Evolutionary conservation across 805 yeast species (phyloP).

Genomic region (Komagataella pseudopastoris): DNA sequence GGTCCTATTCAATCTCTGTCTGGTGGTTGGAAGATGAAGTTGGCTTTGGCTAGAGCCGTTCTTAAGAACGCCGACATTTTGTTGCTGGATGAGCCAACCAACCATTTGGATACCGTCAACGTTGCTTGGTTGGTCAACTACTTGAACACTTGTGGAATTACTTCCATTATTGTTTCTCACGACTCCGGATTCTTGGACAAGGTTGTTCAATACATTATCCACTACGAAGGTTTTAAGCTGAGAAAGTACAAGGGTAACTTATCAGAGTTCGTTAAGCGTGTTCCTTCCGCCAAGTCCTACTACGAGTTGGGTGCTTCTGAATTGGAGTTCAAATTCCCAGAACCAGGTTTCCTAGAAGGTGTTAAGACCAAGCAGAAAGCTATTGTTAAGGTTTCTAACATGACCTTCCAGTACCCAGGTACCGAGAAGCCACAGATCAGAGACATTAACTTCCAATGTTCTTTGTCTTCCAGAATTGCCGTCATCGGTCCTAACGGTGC

Average conservation of each 20-base stretch:
- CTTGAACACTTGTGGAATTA: conserved; percentile 96
- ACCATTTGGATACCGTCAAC: conserved; percentile 99
- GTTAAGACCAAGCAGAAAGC: conserved; percentile 99
- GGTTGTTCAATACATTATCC: conserved; percentile 95
- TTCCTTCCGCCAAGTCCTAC: conserved; percentile 98
- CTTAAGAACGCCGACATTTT: conserved; percentile 96
- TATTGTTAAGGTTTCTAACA: conserved; percentile 92
- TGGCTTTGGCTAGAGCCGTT: conserved; percentile 98
- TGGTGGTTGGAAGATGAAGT: conserved; percentile 99
- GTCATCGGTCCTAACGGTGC: conserved; percentile 99
- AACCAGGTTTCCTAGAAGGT: conserved; percentile 99
- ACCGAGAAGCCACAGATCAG: conserved; percentile 88
- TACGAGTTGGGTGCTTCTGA: conserved; percentile 98
- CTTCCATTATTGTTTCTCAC: conserved; percentile 97
- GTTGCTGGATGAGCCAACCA: conserved; percentile 98
- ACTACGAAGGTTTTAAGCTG: conserved; percentile 99
- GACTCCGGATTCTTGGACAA: conserved; percentile 99
- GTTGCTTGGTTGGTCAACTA: conserved; percentile 99
- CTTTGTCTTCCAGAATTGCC: conserved; percentile 98
- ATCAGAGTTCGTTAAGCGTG: conserved; percentile 96
- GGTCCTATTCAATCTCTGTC: conserved; percentile 95
- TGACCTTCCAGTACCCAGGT: conserved; percentile 99
- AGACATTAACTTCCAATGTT: conserved; percentile 96
- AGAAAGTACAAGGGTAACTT: conserved; percentile 99
- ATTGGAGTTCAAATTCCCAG: conserved; percentile 95